These are phyloP conservation scores for Vanderwaltozyma tropicalis DNA, from an alignment of 805 yeast genomes.

Conservation along the genomic window DNA sequence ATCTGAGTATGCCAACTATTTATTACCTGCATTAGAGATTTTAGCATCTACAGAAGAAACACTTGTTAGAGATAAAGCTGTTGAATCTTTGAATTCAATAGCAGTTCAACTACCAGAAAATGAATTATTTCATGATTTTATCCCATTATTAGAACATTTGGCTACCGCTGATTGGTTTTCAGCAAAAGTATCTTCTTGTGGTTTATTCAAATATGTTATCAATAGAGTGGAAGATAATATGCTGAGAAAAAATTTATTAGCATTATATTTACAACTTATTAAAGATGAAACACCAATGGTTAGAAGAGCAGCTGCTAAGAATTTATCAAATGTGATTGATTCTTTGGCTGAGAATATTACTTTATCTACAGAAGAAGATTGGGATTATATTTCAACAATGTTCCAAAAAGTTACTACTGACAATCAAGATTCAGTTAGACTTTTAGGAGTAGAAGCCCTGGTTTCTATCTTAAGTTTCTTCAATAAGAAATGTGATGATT, in stretches of 20 bases:
- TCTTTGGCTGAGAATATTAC: slow-evolving; percentile 41
- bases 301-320: slow-evolving; percentile 83
- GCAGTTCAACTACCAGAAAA: slow-evolving; percentile 50
- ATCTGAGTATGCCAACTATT: slow-evolving; percentile 43
- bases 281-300: slow-evolving; percentile 97
- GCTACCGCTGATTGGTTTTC: slow-evolving; percentile 93
- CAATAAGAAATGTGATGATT: slow-evolving; percentile 43
- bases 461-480: slow-evolving; percentile 69
- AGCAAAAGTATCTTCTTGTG: slow-evolving; percentile 82
- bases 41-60: slow-evolving; percentile 94
- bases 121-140: slow-evolving; percentile 55
- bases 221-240: slow-evolving; percentile 42
- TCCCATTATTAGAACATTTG: slow-evolving; percentile 68
- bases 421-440: slow-evolving; percentile 90
- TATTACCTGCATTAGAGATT: slow-evolving; percentile 63
- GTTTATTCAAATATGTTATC: slow-evolving; percentile 65
- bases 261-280: slow-evolving; percentile 57
- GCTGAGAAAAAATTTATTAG: slow-evolving; percentile 51
- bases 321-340: slow-evolving; percentile 66
- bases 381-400: slow-evolving; percentile 75
- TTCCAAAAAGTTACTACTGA: slow-evolving; percentile 69
- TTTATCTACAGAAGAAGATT: slow-evolving; percentile 45
- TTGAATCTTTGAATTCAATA: slow-evolving; percentile 67
- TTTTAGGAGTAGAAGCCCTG: slow-evolving; percentile 77
- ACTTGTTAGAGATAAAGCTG: slow-evolving; percentile 88